Percentiles rank a stretch among this genome's conserved stretches.
phyloP scores from a whole-genome alignment of 2,329 filamentous ascomycete genomes.

The Massarina eburnea region DNA sequence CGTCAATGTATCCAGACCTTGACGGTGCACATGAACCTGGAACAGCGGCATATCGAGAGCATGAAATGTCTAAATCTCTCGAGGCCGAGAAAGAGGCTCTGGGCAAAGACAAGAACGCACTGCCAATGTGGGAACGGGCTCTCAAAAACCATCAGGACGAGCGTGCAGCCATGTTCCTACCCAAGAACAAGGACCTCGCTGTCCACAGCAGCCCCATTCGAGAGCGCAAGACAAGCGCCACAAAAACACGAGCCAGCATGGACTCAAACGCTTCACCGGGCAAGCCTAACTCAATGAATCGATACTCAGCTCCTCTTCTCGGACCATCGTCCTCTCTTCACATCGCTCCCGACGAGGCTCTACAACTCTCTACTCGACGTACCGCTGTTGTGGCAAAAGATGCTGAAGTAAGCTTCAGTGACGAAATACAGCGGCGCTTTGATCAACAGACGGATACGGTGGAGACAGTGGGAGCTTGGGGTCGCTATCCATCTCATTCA shows the following conservation, averaged over 20 bases:
- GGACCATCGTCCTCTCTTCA: constrained; percentile 2
- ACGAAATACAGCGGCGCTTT: constrained; percentile 21
- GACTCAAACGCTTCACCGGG: background rate
- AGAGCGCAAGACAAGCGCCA: constrained; percentile 32
- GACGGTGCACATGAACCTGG: constrained; percentile 26
- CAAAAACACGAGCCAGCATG: background rate
- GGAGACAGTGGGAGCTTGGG: constrained; percentile 45
- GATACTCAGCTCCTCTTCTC: constrained; percentile 13
- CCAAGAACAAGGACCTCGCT: constrained; percentile 33
- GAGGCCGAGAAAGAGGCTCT: constrained; percentile 29
- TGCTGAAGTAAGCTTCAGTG: constrained; percentile 1
- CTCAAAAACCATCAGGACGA: constrained; percentile 41
- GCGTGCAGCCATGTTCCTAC: constrained; percentile 35
- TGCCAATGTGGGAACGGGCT: constrained; percentile 40
- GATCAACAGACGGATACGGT: constrained; percentile 28
- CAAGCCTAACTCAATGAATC: constrained; percentile 3
- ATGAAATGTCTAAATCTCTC: constrained; percentile 33
- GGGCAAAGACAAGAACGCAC: constrained; percentile 22
- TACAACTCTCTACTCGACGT: constrained; percentile 12
- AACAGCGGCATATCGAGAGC: constrained; percentile 17
- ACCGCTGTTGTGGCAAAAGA: constrained; percentile 20
- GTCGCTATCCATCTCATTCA: constrained; percentile 50
- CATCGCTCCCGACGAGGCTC: background rate
- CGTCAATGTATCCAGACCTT: constrained; percentile 6
- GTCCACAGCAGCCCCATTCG: constrained; percentile 30